Percentiles rank a stretch among this genome's conserved stretches.
Conservation (phyloP, 495 filamentous ascomycete species). For the Mycothermus thermophilus region DNA sequence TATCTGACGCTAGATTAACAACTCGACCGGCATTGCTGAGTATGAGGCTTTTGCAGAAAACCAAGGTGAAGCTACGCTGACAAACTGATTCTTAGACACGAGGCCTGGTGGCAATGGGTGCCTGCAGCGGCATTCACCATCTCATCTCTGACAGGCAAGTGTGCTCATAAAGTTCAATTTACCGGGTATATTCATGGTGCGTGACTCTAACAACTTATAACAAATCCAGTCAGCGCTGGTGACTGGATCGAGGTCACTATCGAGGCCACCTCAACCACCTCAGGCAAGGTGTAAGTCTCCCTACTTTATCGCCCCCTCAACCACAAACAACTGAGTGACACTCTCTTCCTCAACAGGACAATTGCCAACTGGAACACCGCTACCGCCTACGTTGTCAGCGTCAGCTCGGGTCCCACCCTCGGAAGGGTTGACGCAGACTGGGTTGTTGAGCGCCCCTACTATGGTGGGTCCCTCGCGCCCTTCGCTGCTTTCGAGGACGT, state of each 20-base stretch:
- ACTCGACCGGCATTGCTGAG: constrained; percentile 9
- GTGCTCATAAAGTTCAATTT: neutral
- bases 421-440: constrained; percentile 18
- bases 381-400: constrained; percentile 4
- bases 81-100: too few relatives aligned
- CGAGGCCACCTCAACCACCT: constrained; percentile 14
- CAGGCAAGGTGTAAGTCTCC: constrained; percentile 11
- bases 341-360: too few relatives aligned
- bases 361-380: neutral
- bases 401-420: constrained; percentile 9
- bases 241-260: constrained; percentile 20
- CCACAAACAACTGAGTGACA: too few relatives aligned
- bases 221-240: constrained; percentile 8
- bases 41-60: too few relatives aligned
- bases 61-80: too few relatives aligned
- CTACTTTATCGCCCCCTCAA: neutral
- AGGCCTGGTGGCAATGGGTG: constrained; percentile 22
- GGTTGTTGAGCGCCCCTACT: constrained; percentile 18
- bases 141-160: constrained; percentile 12
- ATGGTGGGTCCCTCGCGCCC: constrained; percentile 10
- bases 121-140: constrained; percentile 12
- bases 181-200: neutral
- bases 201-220: too few relatives aligned
- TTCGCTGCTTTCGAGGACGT: constrained; percentile 16
- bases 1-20: too few relatives aligned